Evolutionary conservation across 441 rosid species (phyloP).

Genomic region (Hypseocharis bilobata): DNA sequence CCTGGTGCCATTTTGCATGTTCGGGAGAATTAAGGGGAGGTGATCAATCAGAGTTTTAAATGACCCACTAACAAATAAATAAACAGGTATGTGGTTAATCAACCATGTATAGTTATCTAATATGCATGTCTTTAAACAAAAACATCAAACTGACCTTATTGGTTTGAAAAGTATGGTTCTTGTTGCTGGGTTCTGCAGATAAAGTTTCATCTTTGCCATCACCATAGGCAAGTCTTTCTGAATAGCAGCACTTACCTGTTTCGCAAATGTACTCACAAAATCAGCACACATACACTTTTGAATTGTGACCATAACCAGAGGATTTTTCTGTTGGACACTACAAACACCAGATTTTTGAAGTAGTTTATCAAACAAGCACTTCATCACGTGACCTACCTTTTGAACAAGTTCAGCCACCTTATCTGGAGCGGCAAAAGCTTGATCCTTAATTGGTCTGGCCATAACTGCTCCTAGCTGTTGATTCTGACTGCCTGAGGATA

Average conservation of each 20-base stretch:
- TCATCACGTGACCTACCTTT: constrained; percentile 49
- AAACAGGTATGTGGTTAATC: background rate
- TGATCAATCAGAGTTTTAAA: background rate
- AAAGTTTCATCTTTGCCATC: constrained; percentile 80
- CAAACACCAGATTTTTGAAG: too few species aligned
- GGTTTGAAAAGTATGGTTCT: constrained; percentile 85
- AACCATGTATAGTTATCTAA: background rate
- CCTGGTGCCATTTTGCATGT: background rate
- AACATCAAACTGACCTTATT: constrained; percentile 56
- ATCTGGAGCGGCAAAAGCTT: constrained; percentile 88
- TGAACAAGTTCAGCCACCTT: constrained; percentile 90
- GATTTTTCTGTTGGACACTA: too few species aligned
- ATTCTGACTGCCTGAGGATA: constrained; percentile 53
- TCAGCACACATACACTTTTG: constrained; percentile 9
- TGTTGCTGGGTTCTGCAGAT: constrained; percentile 78
- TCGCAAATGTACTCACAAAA: constrained; percentile 16
- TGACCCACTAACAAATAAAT: background rate
- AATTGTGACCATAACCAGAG: too few species aligned
- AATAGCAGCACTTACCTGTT: constrained; percentile 68
- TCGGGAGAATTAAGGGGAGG: background rate
- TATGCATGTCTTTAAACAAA: background rate
- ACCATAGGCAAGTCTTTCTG: constrained; percentile 66
- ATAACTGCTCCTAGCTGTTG: constrained; percentile 56
- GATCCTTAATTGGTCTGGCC: constrained; percentile 83
- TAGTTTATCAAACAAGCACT: too few species aligned